Conservation (phyloP, 257 asterid species). For the Solanum chiquidenum region DNA sequence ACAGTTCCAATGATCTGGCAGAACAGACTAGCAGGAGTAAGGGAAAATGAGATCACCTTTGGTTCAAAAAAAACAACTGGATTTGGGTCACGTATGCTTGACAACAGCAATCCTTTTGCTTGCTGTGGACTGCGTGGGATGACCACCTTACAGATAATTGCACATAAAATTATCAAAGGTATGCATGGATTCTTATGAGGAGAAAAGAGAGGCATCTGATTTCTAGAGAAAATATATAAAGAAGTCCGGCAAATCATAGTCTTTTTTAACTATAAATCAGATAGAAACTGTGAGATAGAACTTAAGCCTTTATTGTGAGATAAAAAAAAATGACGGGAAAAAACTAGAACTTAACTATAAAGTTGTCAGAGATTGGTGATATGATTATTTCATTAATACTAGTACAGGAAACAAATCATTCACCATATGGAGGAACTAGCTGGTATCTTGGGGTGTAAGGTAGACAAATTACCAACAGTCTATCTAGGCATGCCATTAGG, state of each 20-base stretch:
- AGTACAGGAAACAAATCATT: background rate
- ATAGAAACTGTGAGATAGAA: background rate
- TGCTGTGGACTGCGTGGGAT: slow-evolving; percentile 90
- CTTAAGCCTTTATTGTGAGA: background rate
- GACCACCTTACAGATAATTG: slow-evolving; percentile 52
- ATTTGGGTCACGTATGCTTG: slow-evolving; percentile 86
- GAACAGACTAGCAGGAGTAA: background rate
- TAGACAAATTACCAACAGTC: no score
- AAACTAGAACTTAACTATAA: background rate
- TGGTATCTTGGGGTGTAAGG: no score
- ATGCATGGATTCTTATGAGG: background rate
- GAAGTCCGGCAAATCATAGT: background rate
- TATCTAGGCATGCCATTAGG: no score
- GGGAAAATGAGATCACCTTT: slow-evolving; percentile 37
- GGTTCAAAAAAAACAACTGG: slow-evolving; percentile 95
- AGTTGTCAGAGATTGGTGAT: background rate
- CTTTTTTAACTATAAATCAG: background rate
- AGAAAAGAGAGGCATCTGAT: background rate
- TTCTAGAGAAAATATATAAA: background rate
- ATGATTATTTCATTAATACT: background rate
- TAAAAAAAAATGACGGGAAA: background rate
- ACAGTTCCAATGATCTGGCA: background rate
- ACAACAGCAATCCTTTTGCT: slow-evolving; percentile 84
- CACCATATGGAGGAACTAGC: background rate
- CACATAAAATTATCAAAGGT: background rate